phyloP scores from a whole-genome alignment of 306 rosid genomes.

The Prosopis cineraria region DNA sequence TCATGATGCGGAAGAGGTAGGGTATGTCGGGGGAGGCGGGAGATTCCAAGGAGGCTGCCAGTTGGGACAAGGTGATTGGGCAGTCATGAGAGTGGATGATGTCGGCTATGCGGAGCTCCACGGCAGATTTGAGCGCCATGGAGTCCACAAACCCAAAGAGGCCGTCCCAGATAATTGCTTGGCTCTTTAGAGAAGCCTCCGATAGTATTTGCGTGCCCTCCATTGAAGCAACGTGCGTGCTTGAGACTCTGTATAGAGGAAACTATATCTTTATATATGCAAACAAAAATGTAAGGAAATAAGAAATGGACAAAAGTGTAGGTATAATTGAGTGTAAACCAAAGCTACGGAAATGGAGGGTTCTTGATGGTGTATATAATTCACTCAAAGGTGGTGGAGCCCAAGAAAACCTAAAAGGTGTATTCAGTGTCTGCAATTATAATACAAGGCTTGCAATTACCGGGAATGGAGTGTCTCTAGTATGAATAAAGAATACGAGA shows the following conservation, averaged over 20 bases:
- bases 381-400: too few species aligned
- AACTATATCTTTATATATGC: too few species aligned
- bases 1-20: constrained; percentile 39
- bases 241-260: background rate
- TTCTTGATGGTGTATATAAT: too few species aligned
- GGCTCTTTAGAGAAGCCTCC: constrained; percentile 9
- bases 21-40: constrained; percentile 15
- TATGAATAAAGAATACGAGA: too few species aligned
- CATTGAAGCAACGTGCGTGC: background rate
- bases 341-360: too few species aligned
- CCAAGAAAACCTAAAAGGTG: too few species aligned
- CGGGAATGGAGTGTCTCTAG: too few species aligned
- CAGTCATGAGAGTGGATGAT: constrained; percentile 35
- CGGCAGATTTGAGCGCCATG: constrained; percentile 41
- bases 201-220: background rate
- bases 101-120: constrained; percentile 41
- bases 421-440: too few species aligned
- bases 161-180: constrained; percentile 8
- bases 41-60: background rate
- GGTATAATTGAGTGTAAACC: too few species aligned
- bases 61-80: constrained; percentile 30
- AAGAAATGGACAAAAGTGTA: too few species aligned
- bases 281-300: background rate
- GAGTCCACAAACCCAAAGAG: constrained; percentile 8
- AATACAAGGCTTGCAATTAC: too few species aligned